Evolutionary conservation across 2,329 filamentous ascomycete genomes (phyloP).

Genomic region (Colletotrichum somersetense): DNA sequence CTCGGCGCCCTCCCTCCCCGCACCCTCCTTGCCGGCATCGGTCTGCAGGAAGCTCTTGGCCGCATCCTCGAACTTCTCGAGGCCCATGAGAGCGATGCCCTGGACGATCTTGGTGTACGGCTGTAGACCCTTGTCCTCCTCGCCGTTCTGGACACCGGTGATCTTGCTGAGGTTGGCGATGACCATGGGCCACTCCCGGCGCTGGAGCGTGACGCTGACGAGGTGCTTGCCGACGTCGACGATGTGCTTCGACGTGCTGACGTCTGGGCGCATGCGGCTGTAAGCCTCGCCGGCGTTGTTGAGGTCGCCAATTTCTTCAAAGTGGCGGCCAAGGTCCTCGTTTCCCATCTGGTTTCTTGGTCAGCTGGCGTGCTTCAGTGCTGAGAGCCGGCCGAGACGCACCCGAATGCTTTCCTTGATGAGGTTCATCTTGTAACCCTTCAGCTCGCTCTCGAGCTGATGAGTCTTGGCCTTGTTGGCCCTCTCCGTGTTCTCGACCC

Average conservation of each 20-base stretch:
- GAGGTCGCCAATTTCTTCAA: conserved; percentile 82
- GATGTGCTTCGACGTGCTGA: conserved; percentile 85
- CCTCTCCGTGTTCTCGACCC: conserved; percentile 78
- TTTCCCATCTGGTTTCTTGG: conserved; percentile 82
- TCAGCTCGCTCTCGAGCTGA: conserved; percentile 86
- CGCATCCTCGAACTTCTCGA: conserved; percentile 69
- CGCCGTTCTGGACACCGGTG: conserved; percentile 57
- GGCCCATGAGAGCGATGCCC: conserved; percentile 63
- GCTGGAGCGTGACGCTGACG: conserved; percentile 80
- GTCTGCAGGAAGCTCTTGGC: conserved; percentile 78
- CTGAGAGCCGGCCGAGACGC: conserved; percentile 47
- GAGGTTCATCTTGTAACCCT: conserved; percentile 95
- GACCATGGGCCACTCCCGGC: conserved; percentile 81
- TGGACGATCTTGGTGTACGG: conserved; percentile 66
- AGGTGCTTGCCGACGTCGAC: conserved; percentile 85
- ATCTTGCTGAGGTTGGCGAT: conserved; percentile 74
- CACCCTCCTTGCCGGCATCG: conserved; percentile 60
- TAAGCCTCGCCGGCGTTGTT: conserved; percentile 81
- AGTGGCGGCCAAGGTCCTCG: conserved; percentile 89
- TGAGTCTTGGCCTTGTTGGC: conserved; percentile 77
- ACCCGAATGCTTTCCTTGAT: conserved; percentile 97
- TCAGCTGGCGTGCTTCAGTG: conserved; percentile 18
- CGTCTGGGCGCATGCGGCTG: conserved; percentile 89
- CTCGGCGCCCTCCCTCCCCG: conserved; percentile 50
- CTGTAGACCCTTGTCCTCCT: conserved; percentile 63